Conservation (phyloP, 2,329 filamentous ascomycete species). For the Penicillium polonicum region DNA sequence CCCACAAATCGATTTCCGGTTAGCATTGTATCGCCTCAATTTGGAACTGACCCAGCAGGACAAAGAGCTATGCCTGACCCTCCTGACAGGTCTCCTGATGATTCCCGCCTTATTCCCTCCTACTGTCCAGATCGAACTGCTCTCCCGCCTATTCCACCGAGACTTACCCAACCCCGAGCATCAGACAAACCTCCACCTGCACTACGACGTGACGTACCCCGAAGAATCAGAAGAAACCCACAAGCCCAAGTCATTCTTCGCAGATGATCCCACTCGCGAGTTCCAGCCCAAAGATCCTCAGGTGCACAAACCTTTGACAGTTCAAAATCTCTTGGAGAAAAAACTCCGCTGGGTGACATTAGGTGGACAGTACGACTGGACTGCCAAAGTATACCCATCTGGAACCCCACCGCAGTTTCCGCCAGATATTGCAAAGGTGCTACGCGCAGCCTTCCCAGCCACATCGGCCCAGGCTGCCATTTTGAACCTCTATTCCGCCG, state of each 20-base stretch:
- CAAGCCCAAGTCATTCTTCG: constrained; percentile 51
- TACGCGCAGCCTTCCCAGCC: constrained; percentile 70
- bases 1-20: constrained; percentile 39
- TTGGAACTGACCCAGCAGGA: constrained; percentile 11
- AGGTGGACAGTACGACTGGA: constrained; percentile 97
- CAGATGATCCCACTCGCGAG: constrained; percentile 45
- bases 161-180: constrained; percentile 73
- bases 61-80: constrained; percentile 26
- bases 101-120: constrained; percentile 72
- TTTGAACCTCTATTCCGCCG: constrained; percentile 86
- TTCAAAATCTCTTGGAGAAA: constrained; percentile 69
- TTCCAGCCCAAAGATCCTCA: constrained; percentile 64
- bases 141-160: constrained; percentile 72
- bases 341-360: constrained; percentile 92
- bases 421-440: constrained; percentile 64
- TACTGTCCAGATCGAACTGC: constrained; percentile 64
- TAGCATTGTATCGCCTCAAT: constrained; percentile 21
- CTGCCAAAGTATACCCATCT: constrained; percentile 73
- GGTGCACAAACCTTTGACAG: constrained; percentile 71
- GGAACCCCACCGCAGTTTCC: constrained; percentile 71
- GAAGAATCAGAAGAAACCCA: constrained; percentile 7
- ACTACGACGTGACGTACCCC: constrained; percentile 70
- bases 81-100: constrained; percentile 69
- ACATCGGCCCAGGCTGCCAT: constrained; percentile 86
- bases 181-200: constrained; percentile 85